A percentile compares a stretch with the other conserved stretches of the same genome.
Conservation (phyloP, 1,139 yeast genomes). For the Blastobotrys niveus region DNA sequence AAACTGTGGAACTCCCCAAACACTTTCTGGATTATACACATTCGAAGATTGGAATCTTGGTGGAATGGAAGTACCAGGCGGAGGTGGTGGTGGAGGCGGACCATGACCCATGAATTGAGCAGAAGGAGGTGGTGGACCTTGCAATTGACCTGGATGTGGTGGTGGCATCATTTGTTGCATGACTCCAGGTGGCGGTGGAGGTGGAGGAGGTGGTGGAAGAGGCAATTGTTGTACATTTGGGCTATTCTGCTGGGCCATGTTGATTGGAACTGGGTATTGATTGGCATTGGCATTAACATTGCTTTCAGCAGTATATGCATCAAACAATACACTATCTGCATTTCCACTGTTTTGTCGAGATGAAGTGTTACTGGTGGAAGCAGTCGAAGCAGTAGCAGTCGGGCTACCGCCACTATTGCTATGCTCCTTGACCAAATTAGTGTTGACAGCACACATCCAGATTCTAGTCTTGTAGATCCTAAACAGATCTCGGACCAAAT, state of each 20-base stretch:
- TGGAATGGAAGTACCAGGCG: background rate
- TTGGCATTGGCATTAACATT: constrained; percentile 3
- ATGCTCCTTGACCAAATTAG: constrained; percentile 1
- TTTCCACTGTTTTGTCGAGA: no score
- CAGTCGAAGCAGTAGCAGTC: background rate
- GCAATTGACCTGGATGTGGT: background rate
- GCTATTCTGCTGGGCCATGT: background rate
- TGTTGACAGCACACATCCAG: constrained; percentile 84
- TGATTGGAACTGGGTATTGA: background rate
- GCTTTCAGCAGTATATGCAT: no score
- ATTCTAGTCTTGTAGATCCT: constrained; percentile 92
- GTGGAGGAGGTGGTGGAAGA: background rate
- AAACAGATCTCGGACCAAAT: constrained; percentile 84
- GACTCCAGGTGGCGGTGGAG: background rate
- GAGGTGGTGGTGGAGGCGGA: constrained; percentile 2
- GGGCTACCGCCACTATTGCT: background rate
- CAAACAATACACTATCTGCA: no score
- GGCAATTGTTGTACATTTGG: no score
- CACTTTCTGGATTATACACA: constrained; percentile 4
- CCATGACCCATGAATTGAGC: background rate
- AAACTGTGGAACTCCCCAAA: constrained; percentile 5
- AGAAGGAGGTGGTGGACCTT: background rate
- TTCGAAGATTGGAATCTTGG: constrained; percentile 4
- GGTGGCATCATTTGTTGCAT: background rate
- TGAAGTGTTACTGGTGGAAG: background rate